phyloP scores from a whole-genome alignment of 139 green algal genomes.

The Closterium sp. region DNA sequence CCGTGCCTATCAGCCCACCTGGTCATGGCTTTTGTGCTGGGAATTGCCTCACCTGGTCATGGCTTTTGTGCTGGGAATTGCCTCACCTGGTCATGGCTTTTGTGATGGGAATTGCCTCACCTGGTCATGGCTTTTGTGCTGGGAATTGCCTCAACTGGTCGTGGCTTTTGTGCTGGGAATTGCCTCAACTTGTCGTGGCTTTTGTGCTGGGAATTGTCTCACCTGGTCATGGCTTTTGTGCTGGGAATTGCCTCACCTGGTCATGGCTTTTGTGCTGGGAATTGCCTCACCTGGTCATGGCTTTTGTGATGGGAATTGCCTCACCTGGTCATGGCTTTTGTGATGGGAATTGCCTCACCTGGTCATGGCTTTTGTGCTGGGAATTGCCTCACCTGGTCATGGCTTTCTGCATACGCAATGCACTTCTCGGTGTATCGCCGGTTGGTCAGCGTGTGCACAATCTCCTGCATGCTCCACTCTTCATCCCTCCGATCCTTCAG shows the following conservation, averaged over 20 bases:
- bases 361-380: neutral
- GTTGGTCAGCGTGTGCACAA: conserved; percentile 86
- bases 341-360: neutral
- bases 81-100: too few species aligned
- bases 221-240: conserved; percentile 58
- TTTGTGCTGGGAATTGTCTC: too few species aligned
- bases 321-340: neutral
- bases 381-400: conserved; percentile 56
- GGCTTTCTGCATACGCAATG: conserved; percentile 61
- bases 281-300: conserved; percentile 56
- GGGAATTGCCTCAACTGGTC: too few species aligned
- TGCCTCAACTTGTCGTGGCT: too few species aligned
- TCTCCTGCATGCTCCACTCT: conserved; percentile 75
- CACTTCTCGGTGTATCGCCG: conserved; percentile 63
- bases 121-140: conserved; percentile 64
- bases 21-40: too few species aligned
- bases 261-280: too few species aligned
- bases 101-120: too few species aligned
- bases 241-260: neutral
- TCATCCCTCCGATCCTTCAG: conserved; percentile 77
- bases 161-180: neutral
- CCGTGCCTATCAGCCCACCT: conserved; percentile 64
- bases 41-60: too few species aligned
- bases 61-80: neutral
- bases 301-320: conserved; percentile 44